Evolutionary conservation across 495 filamentous ascomycete species (phyloP).

Genomic region (Chaetomium cochliodes): DNA sequence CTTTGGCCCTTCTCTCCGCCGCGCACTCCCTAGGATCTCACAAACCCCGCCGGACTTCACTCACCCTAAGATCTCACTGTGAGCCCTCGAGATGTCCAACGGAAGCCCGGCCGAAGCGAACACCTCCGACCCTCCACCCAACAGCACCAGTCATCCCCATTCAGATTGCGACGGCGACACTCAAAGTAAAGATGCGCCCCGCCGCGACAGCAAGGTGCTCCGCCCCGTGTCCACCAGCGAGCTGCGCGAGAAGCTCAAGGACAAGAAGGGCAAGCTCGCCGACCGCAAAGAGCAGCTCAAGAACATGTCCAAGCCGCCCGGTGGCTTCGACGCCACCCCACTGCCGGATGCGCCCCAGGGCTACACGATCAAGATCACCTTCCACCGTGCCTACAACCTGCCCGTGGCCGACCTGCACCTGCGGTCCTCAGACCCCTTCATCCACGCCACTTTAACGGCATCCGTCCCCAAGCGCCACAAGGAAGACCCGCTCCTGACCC

Average conservation of each 20-base stretch:
- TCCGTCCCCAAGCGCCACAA: constrained; percentile 70
- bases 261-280: constrained; percentile 58
- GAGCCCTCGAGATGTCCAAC: background rate
- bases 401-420: constrained; percentile 76
- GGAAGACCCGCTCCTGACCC: constrained; percentile 68
- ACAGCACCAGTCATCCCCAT: constrained; percentile 1
- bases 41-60: no score
- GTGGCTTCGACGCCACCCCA: constrained; percentile 77
- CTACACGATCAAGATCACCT: constrained; percentile 81
- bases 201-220: background rate
- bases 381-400: constrained; percentile 75
- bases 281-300: constrained; percentile 55
- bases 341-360: constrained; percentile 69
- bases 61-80: background rate
- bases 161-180: background rate
- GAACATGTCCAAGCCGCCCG: constrained; percentile 62
- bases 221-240: constrained; percentile 8
- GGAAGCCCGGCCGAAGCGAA: background rate
- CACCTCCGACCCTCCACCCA: background rate
- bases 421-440: constrained; percentile 80
- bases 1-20: background rate
- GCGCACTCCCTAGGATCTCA: background rate
- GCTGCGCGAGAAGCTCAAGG: constrained; percentile 51
- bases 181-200: background rate
- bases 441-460: constrained; percentile 64